Evolutionary conservation across 1,284 basidiomycete genomes (phyloP).

Genomic region (Tremellales sp.): DNA sequence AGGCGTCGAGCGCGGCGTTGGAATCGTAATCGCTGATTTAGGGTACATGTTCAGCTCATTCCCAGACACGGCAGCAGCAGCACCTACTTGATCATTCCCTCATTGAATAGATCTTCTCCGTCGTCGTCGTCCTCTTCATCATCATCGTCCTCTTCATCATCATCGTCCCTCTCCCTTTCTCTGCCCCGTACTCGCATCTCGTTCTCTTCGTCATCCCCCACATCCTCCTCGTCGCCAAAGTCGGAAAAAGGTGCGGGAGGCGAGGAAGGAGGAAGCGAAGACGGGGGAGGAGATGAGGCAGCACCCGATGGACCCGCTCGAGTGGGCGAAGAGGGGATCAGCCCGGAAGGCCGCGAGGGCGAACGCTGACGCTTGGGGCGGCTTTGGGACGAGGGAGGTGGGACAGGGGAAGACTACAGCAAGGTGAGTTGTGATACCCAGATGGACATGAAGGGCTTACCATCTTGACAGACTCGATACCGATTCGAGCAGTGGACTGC

Average conservation of each 20-base stretch:
- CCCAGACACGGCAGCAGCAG: constrained; percentile 1
- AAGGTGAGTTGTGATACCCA: neutral
- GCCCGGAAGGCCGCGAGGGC: constrained; percentile 18
- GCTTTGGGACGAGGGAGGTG: constrained; percentile 36
- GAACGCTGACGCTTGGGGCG: constrained; percentile 43
- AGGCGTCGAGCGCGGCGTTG: constrained; percentile 78
- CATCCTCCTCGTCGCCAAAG: constrained; percentile 77
- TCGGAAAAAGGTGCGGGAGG: constrained; percentile 80
- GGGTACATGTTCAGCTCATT: constrained; percentile 6
- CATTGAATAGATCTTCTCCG: constrained; percentile 90
- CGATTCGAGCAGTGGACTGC: neutral
- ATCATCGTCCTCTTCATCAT: constrained; percentile 59
- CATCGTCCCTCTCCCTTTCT: constrained; percentile 58
- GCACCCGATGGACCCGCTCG: constrained; percentile 32
- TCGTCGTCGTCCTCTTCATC: constrained; percentile 64
- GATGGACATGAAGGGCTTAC: constrained; percentile 2
- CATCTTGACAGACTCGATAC: constrained; percentile 6
- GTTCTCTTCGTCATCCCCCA: constrained; percentile 66
- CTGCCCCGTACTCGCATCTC: constrained; percentile 52
- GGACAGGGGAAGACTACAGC: constrained; percentile 24
- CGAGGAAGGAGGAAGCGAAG: constrained; percentile 55
- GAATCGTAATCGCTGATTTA: constrained; percentile 76
- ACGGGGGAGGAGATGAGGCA: constrained; percentile 34
- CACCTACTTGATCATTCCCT: constrained; percentile 68
- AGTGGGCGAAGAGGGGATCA: constrained; percentile 16